phyloP scores from a whole-genome alignment of 83 land plant species.

The Larix sibirica region DNA sequence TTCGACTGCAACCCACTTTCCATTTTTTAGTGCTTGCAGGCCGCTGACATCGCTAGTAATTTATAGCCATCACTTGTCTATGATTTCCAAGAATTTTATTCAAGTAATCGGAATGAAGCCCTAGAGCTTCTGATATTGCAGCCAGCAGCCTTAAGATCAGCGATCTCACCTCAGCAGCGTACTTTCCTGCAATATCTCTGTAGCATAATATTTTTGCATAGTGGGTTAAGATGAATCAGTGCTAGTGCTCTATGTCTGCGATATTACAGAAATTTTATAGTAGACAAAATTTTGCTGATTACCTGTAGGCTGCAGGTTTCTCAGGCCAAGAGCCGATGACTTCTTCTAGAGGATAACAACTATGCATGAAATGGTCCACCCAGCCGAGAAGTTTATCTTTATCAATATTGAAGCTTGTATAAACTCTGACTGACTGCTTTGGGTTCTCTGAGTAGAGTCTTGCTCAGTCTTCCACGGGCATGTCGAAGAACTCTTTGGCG shows the following conservation, averaged over 20 bases:
- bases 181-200: constrained; percentile 49
- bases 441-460: constrained; percentile 57
- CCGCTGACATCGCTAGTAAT: constrained; percentile 39
- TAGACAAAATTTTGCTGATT: background rate
- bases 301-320: constrained; percentile 59
- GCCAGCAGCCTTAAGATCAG: constrained; percentile 37
- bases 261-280: background rate
- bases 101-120: constrained; percentile 36
- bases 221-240: background rate
- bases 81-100: constrained; percentile 42
- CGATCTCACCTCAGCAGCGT: constrained; percentile 33
- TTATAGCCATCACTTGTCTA: constrained; percentile 51
- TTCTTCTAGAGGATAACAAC: constrained; percentile 49
- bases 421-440: constrained; percentile 33
- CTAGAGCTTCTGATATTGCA: constrained; percentile 59
- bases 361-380: constrained; percentile 52
- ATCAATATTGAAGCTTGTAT: constrained; percentile 44
- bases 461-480: no score
- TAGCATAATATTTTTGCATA: background rate
- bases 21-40: constrained; percentile 45
- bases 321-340: constrained; percentile 50
- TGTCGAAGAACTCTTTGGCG: no score
- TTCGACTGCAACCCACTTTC: constrained; percentile 47
- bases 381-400: constrained; percentile 48
- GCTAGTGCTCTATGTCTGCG: background rate